Base-by-base conservation (phyloP, 441 rosid species). In the Manihot esculenta region DNA sequence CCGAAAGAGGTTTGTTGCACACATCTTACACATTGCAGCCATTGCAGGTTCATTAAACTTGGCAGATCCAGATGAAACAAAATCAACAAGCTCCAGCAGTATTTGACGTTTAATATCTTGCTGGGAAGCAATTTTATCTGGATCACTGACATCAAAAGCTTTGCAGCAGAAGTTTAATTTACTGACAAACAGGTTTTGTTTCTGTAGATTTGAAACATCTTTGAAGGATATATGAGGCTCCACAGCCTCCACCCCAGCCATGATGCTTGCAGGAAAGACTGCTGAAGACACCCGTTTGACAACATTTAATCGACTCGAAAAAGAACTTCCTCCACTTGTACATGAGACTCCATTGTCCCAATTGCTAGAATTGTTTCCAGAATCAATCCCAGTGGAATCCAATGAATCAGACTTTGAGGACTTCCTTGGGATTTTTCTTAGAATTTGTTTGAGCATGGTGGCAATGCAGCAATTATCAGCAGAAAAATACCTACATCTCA, bases 261-360 rank as follows among this genome's bases (percentile, higher is more conserved):
- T 85, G 50, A 87, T 81, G 82, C 94, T 87, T 51, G 90, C 64
- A 9, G 93, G 96, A 77, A 90, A 90, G 69, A 90, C 96, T 50
- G 89, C 91, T 50, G 96, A 88, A n/a, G 96, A 89, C 3, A 89
- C 96, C 72, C 91, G 72, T 79, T 89, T 89, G 65, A 89, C 93
- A 59, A 89, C 93, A 80, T 87, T 89, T 58, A 89, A 79, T 72
- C 85, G 77, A 75, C 86, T 89, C 0, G 96, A 78, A 68, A 86
- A 82, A 27, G 88, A 79, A 64, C 66, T 83, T 62, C 91, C 88
- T 38, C 82, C 82, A 66, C 81, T 85, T 58, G 89, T 84, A 72
- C 85, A 84, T 26, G 85, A 89, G 76, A 72, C 75, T 42, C 80
- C 87, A 69, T 71, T 81, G 26, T 79, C 71, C 30, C 73, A 74